Conservation (phyloP, 768 basidiomycete species). For the Pleurotus salmoneostramineus region DNA sequence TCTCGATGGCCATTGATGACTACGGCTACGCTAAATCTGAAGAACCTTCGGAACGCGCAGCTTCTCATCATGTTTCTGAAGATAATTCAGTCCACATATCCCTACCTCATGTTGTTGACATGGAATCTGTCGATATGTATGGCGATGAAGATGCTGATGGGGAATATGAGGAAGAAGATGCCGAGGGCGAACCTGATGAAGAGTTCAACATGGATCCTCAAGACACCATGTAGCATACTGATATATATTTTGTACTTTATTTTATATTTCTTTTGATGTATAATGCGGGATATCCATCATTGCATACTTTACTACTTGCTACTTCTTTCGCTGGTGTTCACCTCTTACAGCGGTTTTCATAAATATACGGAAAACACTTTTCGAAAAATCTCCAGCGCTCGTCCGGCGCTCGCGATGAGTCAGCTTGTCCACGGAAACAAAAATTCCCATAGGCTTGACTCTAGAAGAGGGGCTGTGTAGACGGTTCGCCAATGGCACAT, state of each 20-base stretch:
- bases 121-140: conserved; percentile 24
- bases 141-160: conserved; percentile 38
- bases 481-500: no score
- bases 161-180: conserved; percentile 40
- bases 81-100: not conserved
- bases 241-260: conserved; percentile 9
- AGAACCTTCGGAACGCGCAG: not conserved
- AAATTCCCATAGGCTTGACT: not conserved
- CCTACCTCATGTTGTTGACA: conserved; percentile 18
- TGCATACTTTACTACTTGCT: not conserved
- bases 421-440: no score
- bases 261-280: conserved; percentile 7
- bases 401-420: no score
- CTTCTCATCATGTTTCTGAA: not conserved
- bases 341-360: no score
- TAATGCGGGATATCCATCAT: conserved; percentile 5
- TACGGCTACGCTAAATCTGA: not conserved
- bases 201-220: conserved; percentile 18
- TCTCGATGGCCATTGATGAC: not conserved
- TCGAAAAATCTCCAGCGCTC: no score
- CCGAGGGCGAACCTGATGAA: conserved; percentile 35
- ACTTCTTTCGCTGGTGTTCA: not conserved
- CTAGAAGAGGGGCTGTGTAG: no score
- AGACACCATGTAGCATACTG: conserved; percentile 11
- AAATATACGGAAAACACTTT: no score